A percentile compares a stretch with the other conserved stretches of the same genome.
These are phyloP conservation scores for Ailanthus altissimus DNA, from an alignment of 345 rosid species.

Conservation along the genomic window DNA sequence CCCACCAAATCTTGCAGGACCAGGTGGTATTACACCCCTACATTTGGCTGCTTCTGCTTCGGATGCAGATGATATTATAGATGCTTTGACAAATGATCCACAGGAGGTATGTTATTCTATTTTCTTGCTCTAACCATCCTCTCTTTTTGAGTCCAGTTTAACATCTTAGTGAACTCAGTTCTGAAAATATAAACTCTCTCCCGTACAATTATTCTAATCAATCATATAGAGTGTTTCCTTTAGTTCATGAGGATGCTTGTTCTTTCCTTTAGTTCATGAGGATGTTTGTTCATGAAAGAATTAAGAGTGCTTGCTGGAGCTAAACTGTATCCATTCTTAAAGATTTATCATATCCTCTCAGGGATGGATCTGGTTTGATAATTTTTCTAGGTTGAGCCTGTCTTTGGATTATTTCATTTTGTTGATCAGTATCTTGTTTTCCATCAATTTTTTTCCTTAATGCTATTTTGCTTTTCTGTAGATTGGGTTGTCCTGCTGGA, in stretches of 20 bases:
- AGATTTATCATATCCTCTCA: not conserved
- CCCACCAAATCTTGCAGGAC: constrained; percentile 62
- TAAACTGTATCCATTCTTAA: not conserved
- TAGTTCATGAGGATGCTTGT: not conserved
- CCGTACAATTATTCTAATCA: not conserved
- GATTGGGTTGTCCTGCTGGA: constrained; percentile 81
- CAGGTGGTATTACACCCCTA: constrained; percentile 80
- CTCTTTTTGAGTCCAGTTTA: not conserved
- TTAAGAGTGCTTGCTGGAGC: not conserved
- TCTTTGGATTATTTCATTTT: not conserved
- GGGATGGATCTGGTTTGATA: not conserved
- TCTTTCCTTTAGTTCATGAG: too few species aligned
- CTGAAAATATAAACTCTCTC: not conserved
- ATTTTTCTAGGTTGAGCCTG: not conserved
- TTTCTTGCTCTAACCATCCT: not conserved
- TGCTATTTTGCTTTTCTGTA: constrained; percentile 19
- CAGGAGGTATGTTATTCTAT: constrained; percentile 53
- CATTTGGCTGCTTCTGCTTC: constrained; percentile 86
- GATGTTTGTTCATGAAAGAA: too few species aligned
- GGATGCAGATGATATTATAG: constrained; percentile 59
- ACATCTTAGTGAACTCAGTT: not conserved
- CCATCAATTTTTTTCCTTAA: not conserved
- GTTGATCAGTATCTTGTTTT: not conserved
- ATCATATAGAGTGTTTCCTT: not conserved
- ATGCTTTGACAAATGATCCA: constrained; percentile 84